Evolutionary conservation across 176 grass and related monocot genomes (phyloP), one percentile per base, ranked within the genome.

Genomic region (Oryza meridionalis): DNA sequence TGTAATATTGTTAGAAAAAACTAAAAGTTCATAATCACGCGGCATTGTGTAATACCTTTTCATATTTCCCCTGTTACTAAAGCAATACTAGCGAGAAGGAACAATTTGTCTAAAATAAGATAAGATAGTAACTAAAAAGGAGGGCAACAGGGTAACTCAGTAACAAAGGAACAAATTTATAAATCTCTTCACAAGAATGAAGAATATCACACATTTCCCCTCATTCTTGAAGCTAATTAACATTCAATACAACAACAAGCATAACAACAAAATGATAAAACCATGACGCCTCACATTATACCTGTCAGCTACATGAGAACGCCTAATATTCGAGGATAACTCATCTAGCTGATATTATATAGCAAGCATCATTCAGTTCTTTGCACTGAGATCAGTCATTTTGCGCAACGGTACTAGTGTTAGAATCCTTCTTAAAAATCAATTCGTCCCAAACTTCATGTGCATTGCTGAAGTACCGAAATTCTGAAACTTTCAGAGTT

Each of bases 401-500:
- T 67, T 31, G 31, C 33, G 27, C 6, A 81, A 75, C 19, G 7
- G 13, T 21, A 15, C n/a, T 38, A 16, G n/a, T 40, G 27, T 13
- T 43, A 32, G 4, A 37, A 51, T 27, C 77, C 63, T 24, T 11
- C 1, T 0, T 1, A 65, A 58, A 70, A 82, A 25, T 40, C n/a
- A 80, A 58, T 40, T 5, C 3, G 24, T 74, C 32, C 46, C 38
- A 84, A 84, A 79, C 7, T 3, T 70, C 32, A 49, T 69, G 75
- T 62, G 29, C 22, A 84, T 62, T 43, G 4, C 62, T 80, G 38
- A 84, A 73, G 77, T 43, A 68, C 70, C 19, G 16, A 7, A 58
- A 50, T 6, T 17, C 17, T 49, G 70, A n/a, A 64, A 31, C 69
- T 63, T 69, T 94, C 84, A 99, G 40, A 99, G 84, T 32, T 92